Base-by-base conservation (phyloP, 169 alveolate species). In the Eimeria maxima region DNA sequence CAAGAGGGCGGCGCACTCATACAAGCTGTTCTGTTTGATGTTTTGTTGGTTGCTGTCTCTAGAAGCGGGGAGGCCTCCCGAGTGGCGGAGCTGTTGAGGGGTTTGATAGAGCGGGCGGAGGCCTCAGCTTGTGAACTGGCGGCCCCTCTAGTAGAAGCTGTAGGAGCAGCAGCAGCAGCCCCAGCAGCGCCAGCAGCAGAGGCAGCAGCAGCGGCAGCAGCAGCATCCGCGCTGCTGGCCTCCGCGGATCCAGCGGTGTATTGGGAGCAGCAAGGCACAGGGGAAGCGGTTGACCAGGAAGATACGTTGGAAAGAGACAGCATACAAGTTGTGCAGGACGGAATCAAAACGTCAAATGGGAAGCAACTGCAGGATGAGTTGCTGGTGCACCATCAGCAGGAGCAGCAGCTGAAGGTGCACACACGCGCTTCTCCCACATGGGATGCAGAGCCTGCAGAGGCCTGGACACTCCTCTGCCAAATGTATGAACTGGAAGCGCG, bases 371-470 rank as follows among this genome's bases (percentile, higher is more conserved):
- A 60, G n/a, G 69, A 60, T 18, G 69, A 1, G 69, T 60, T 60
- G 69, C 69, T 60, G 69, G 20, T 67, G 27, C 81, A 27, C 16
- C 47, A n/a, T 24, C 91, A 83, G 45, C 73, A 83, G 38, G 22
- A n/a, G 50, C 91, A 53, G 45, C 73, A 83, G 60, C 69, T 47
- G 74, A 45, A 8, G 71, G 5, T 24, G 27, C n/a, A 83, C 45
- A 22, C 33, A 13, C n/a, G 29, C 5, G 91, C 69, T 83, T 83
- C 53, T 7, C 91, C 33, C 47, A 67, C 74, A 22, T 83, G 91
- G 91, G 91, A 83, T 3, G 91, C 91, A 27, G 91, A 83, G 29
- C 74, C 91, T 10, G 91, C 91, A n/a, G 91, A 83, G 73, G 91
- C 91, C 22, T 83, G 91, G 91, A 24, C 67, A 4, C 71, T 83